Evolutionary conservation across 2,329 filamentous ascomycete species (phyloP).

Genomic region (Kalmusia sp.): DNA sequence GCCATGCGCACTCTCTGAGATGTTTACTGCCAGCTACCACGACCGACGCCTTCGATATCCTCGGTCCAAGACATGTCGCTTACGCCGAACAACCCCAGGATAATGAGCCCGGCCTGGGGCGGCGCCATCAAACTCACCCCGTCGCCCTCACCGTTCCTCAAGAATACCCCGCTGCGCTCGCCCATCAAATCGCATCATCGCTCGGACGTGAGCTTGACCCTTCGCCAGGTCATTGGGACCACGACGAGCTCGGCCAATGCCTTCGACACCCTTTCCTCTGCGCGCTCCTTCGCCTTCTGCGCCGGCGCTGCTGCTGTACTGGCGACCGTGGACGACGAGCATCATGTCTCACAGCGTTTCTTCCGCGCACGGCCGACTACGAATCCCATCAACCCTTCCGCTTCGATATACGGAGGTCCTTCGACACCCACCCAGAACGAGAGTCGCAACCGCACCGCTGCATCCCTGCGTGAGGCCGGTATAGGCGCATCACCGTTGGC

Average conservation of each 20-base stretch:
- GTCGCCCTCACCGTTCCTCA: slow-evolving; percentile 68
- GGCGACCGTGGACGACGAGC: slow-evolving; percentile 74
- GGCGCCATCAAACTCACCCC: slow-evolving; percentile 64
- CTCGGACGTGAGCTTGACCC: slow-evolving; percentile 63
- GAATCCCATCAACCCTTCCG: slow-evolving; percentile 70
- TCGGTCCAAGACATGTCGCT: slow-evolving; percentile 43
- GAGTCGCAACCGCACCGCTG: slow-evolving; percentile 65
- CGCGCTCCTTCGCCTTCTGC: slow-evolving; percentile 80
- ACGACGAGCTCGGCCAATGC: slow-evolving; percentile 85
- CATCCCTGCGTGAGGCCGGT: slow-evolving; percentile 58
- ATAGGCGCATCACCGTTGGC: slow-evolving; percentile 50
- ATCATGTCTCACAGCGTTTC: slow-evolving; percentile 77
- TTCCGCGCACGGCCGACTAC: slow-evolving; percentile 81
- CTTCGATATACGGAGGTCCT: slow-evolving; percentile 58
- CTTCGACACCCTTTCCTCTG: slow-evolving; percentile 80
- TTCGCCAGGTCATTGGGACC: slow-evolving; percentile 88
- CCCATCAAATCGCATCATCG: slow-evolving; percentile 58
- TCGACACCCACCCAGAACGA: slow-evolving; percentile 63
- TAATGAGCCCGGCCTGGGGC: slow-evolving; percentile 49
- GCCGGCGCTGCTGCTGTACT: slow-evolving; percentile 94
- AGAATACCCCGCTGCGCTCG: slow-evolving; percentile 68
- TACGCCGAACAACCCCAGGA: slow-evolving; percentile 49
- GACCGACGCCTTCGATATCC: slow-evolving; percentile 13
- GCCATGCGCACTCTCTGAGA: slow-evolving; percentile 25
- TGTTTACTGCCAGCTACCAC: slow-evolving; percentile 14